Evolutionary conservation across 805 yeast genomes (phyloP).

Genomic region (Metschnikowia borealis): DNA sequence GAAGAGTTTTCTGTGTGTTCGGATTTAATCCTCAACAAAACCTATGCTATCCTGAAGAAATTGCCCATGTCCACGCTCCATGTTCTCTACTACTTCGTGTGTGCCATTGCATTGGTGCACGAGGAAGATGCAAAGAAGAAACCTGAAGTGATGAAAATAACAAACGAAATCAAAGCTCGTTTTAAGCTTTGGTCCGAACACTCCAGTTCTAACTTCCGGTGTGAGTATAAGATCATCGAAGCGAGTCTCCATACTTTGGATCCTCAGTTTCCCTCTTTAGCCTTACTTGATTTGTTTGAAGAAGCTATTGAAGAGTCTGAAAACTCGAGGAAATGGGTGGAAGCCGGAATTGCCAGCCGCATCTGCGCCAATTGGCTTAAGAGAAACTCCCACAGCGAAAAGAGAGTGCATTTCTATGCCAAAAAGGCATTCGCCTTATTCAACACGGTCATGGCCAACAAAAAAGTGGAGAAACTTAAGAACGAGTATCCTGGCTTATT

Average conservation of each 20-base stretch:
- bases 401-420: slow-evolving; percentile 34
- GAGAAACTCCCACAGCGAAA: slow-evolving; percentile 19
- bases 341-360: slow-evolving; percentile 38
- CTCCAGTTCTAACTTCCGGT: slow-evolving; percentile 35
- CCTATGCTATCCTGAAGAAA: slow-evolving; percentile 20
- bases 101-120: slow-evolving; percentile 17
- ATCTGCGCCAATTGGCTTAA: slow-evolving; percentile 42
- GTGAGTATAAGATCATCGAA: slow-evolving; percentile 33
- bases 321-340: slow-evolving; percentile 28
- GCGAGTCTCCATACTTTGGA: slow-evolving; percentile 25
- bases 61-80: slow-evolving; percentile 23
- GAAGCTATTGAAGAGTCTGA: slow-evolving; percentile 40
- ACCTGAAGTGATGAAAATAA: slow-evolving; percentile 18
- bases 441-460: slow-evolving; percentile 24
- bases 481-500: slow-evolving; percentile 26
- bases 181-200: slow-evolving; percentile 32
- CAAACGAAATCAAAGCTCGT: slow-evolving; percentile 20
- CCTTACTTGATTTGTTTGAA: slow-evolving; percentile 42
- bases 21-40: slow-evolving; percentile 11
- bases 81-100: slow-evolving; percentile 20
- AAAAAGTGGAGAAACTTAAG: slow-evolving; percentile 22
- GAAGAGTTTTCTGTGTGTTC: slow-evolving; percentile 20
- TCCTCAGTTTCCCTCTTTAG: slow-evolving; percentile 24
- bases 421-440: slow-evolving; percentile 35
- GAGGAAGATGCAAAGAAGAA: slow-evolving; percentile 20